Base-by-base conservation (phyloP, 2,329 filamentous ascomycete genomes). In the Aspergillus bombycis region DNA sequence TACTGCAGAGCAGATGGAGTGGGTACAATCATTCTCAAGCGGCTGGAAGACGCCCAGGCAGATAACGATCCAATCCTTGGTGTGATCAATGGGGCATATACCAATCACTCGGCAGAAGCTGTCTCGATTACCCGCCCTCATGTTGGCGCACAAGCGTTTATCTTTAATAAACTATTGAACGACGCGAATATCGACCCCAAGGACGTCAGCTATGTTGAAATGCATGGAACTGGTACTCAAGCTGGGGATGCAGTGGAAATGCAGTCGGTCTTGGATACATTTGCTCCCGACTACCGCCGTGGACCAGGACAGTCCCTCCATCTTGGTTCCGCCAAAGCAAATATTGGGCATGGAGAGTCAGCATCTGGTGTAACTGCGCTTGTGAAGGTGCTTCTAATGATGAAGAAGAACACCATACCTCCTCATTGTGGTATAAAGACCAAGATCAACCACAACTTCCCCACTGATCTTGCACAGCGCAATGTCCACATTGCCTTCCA, bases 161-260 rank as follows among this genome's bases (percentile, higher is more conserved):
- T 95, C 12, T 94, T 90, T 71, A 85, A 86, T 62, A 83, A 86
- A 14, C 34, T 46, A 88, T 95, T 38, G 82, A 95, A 1, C 85
- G 89, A 56, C 86, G 91, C 91, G 50, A 89, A 89, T 63, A 85
- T 95, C 28, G 89, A 94, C 71, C 90, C 92, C 1, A 84, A 88
- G 57, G 90, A 94, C 67, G 85, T 96, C 57, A 88, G 88, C 77
- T 96, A 94, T 72, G 88, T 96, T 11, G 93, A 96, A 78, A 93
- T 95, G 89, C 92, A 96, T 76, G 93, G 91, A 19, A 96, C 93
- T 2, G 93, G 93, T 38, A 96, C 92, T 0, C 91, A 95, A 76
- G 92, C 91, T 36, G 93, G 67, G 2, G 93, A 96, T 72, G 89
- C 88, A 10, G 90, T 88, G 4, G 93, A 97, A 75, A 94, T 94